These are phyloP conservation scores for Trichoderma pleuroti DNA, from an alignment of 2,329 filamentous ascomycete species.

Conservation along the genomic window DNA sequence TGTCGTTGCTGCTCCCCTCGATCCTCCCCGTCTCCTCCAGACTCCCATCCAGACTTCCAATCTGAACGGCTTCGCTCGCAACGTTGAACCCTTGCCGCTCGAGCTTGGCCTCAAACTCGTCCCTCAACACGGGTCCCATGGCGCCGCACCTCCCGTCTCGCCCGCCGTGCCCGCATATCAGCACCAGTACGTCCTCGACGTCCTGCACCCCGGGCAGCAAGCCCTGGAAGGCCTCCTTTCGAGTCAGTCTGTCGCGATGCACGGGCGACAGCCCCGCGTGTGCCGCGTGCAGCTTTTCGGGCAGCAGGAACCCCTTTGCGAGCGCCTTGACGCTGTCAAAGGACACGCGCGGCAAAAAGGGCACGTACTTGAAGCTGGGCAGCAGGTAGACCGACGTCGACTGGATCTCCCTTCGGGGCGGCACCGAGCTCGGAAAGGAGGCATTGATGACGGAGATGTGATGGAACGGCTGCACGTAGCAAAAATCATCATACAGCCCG, in stretches of 20 bases:
- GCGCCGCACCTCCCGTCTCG: conserved; percentile 80
- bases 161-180: conserved; percentile 84
- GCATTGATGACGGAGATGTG: conserved; percentile 73
- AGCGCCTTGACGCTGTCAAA: conserved; percentile 54
- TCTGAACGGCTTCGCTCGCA: conserved; percentile 43
- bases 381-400: conserved; percentile 70
- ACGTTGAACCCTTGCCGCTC: conserved; percentile 48
- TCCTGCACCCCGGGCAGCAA: conserved; percentile 56
- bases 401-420: conserved; percentile 43
- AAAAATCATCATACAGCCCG: not conserved
- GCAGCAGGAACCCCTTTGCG: conserved; percentile 64
- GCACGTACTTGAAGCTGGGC: conserved; percentile 78
- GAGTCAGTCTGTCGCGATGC: conserved; percentile 50
- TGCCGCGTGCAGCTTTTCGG: conserved; percentile 56
- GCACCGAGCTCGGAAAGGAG: conserved; percentile 63
- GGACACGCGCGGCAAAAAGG: conserved; percentile 62
- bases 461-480: conserved; percentile 66
- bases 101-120: conserved; percentile 65
- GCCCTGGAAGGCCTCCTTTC: conserved; percentile 50
- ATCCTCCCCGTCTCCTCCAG: conserved; percentile 21
- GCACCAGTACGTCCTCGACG: conserved; percentile 66
- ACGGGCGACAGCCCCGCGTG: conserved; percentile 58
- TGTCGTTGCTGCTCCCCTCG: conserved; percentile 23
- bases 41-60: conserved; percentile 20
- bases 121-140: conserved; percentile 68